Evolutionary conservation across 129 eudicot genomes (phyloP), one percentile per base, ranked within the genome.

Genomic region (Pulicaria dysenterica): DNA sequence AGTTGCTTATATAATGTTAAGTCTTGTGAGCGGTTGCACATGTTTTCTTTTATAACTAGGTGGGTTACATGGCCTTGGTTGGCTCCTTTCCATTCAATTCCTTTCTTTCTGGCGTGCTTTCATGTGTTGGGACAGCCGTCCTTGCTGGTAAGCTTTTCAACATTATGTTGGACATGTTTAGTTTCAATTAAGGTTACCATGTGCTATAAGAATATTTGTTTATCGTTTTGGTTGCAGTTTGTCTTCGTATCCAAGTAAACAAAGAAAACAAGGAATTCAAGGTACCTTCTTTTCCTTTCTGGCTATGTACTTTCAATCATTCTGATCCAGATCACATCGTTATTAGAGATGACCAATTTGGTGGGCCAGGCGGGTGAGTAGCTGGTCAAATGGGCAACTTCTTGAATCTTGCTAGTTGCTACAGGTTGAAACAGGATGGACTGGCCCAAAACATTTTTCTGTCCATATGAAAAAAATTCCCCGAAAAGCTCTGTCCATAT

Each of bases 61-160:
- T 90, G 53, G 91, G 60, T 72, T 90, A 91, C 79, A 84, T 91
- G 95, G 92, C 95, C 64, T 8, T 82, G 58, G 97, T 88, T 73
- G 97, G 97, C 19, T 85, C 97, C 1, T 91, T 91, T 38, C 97
- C 97, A 5, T 91, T 91, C 85, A 91, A 91, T 84, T 91, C 97
- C 46, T 91, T 91, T 64, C 88, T 91, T 44, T 91, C 97, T 0
- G 97, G 97, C 37, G 88, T 91, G 10, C 97, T 91, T 77, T 91
- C 97, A 69, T 91, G 97, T 82, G 85, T 84, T 2, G 97, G 97
- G 13, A 88, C 97, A 43, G 95, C 97, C 24, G 97, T 91, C 64
- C 92, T 91, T 82, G 97, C 97, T 73, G 95, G 97, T 91, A 81
- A 83, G 90, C 40, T 49, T 58, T 64, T 19, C 54, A 58, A 41